Conservation (phyloP, 495 filamentous ascomycete genomes). For the Xylaria cubensis region DNA sequence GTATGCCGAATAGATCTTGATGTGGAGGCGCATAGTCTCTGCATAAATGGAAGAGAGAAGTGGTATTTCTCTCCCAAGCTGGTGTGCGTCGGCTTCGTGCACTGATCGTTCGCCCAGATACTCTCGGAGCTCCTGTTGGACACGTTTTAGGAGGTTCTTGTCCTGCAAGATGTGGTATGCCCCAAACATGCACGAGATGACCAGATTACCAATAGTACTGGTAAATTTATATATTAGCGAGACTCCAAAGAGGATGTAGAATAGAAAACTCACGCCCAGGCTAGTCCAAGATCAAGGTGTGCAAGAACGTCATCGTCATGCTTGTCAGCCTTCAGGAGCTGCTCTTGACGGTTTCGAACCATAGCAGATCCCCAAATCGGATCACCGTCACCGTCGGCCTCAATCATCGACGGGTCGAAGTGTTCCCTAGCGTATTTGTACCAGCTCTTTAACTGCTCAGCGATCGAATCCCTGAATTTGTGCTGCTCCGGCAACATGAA, state of each 20-base stretch:
- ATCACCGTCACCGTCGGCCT: constrained; percentile 23
- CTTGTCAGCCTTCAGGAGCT: constrained; percentile 20
- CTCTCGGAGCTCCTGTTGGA: constrained; percentile 23
- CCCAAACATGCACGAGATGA: constrained; percentile 31
- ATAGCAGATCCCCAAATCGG: constrained; percentile 23
- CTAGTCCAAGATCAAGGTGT: constrained; percentile 28
- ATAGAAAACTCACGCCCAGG: constrained; percentile 30
- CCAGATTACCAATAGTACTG: constrained; percentile 27
- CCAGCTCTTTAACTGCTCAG: constrained; percentile 20
- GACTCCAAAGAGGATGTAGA: background rate
- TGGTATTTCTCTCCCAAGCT: constrained; percentile 30
- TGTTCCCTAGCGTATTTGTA: constrained; percentile 20
- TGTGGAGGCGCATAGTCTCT: constrained; percentile 40
- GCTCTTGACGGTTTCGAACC: constrained; percentile 21
- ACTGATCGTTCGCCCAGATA: constrained; percentile 3
- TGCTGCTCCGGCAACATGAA: constrained; percentile 16
- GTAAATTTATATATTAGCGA: background rate
- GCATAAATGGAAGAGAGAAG: constrained; percentile 43
- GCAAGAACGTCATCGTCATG: constrained; percentile 30
- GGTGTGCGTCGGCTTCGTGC: constrained; percentile 13
- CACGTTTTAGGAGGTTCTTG: constrained; percentile 20
- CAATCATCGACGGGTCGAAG: constrained; percentile 10
- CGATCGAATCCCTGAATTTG: constrained; percentile 11
- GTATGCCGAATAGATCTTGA: constrained; percentile 31
- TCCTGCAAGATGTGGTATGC: constrained; percentile 23